Evolutionary conservation across 164 flowering plant genomes (phyloP).

Genomic region (Santalum album): DNA sequence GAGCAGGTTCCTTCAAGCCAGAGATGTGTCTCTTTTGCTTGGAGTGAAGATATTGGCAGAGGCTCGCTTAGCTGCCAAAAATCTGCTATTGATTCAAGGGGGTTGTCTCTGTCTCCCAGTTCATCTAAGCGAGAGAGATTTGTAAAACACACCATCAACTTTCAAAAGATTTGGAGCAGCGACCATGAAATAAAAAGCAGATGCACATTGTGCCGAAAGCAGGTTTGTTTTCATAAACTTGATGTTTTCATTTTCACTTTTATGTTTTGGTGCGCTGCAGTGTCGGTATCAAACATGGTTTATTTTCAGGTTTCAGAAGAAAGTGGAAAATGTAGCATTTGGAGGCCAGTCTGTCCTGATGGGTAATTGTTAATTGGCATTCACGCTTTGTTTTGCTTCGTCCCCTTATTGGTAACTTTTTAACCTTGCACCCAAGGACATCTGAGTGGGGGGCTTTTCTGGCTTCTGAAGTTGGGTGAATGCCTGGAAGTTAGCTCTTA

Average conservation of each 20-base stretch:
- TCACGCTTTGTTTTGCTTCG: neutral
- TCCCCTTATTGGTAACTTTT: no score
- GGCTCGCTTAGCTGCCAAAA: constrained; percentile 26
- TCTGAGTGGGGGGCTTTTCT: no score
- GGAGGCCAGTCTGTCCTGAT: constrained; percentile 91
- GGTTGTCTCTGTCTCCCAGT: constrained; percentile 27
- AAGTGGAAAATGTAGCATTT: constrained; percentile 60
- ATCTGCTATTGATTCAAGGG: constrained; percentile 46
- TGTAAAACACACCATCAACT: constrained; percentile 58
- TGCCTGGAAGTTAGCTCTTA: no score
- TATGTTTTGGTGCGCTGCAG: neutral
- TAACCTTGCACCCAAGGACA: no score
- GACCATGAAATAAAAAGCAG: constrained; percentile 60
- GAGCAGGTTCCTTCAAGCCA: constrained; percentile 85
- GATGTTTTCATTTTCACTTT: constrained; percentile 1
- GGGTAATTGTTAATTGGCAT: constrained; percentile 40
- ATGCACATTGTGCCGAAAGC: constrained; percentile 63
- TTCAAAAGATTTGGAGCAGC: constrained; percentile 86
- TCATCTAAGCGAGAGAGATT: constrained; percentile 42
- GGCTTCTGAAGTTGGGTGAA: no score
- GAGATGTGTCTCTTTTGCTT: constrained; percentile 53
- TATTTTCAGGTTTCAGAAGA: constrained; percentile 41
- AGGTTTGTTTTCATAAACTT: constrained; percentile 32
- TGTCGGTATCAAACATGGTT: neutral
- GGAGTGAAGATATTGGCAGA: constrained; percentile 49